Conservation (phyloP, 495 filamentous ascomycete species). For the Podospora sp. region DNA sequence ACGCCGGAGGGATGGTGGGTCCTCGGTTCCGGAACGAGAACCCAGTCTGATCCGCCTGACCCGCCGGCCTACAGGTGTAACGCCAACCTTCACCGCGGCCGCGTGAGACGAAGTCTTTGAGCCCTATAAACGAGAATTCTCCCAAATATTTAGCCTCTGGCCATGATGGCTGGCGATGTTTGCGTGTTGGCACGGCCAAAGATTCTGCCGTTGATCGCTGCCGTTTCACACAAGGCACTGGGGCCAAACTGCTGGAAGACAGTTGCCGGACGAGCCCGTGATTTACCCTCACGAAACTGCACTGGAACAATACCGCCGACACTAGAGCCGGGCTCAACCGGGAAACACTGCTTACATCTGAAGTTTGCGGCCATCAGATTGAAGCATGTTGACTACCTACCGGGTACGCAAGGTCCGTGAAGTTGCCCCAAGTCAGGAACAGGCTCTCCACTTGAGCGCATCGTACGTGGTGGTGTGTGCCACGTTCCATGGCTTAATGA, state of each 20-base stretch:
- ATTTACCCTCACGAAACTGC: conserved; percentile 12
- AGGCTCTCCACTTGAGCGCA: neutral
- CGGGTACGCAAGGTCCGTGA: neutral
- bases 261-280: neutral
- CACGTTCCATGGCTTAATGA: neutral
- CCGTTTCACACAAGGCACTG: neutral
- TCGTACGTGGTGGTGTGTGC: neutral
- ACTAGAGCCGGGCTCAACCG: conserved; percentile 6
- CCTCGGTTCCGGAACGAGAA: neutral
- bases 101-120: neutral
- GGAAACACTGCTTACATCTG: neutral
- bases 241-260: neutral
- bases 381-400: neutral
- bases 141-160: neutral
- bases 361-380: neutral
- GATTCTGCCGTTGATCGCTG: neutral
- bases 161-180: neutral
- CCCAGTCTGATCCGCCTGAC: neutral
- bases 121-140: neutral
- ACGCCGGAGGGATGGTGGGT: too few species aligned
- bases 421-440: neutral
- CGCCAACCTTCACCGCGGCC: neutral
- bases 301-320: conserved; percentile 13
- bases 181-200: neutral
- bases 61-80: neutral